Evolutionary conservation across 2,329 filamentous ascomycete genomes (phyloP), one percentile per base, ranked within the genome.

Genomic region (Aspergillus pseudotamarii): DNA sequence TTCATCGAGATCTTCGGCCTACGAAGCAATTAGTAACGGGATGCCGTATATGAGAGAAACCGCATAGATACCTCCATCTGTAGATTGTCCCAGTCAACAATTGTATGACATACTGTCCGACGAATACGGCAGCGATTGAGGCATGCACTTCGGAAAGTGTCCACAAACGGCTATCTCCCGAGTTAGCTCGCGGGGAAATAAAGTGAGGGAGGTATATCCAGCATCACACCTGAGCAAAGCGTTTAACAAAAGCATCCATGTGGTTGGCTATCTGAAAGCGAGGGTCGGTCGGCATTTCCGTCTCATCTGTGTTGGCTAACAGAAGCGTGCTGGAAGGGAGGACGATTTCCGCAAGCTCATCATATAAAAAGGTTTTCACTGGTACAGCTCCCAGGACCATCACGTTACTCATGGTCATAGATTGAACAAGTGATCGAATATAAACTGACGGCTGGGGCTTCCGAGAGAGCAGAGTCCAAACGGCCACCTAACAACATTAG

Each of bases 81-180:
- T 2, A 98, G 82, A 58, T 86, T 85, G 71, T 97, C 93, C 89
- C 93, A 96, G 64, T 94, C 91, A 3, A 88, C 81, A 41, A 97
- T 88, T 16, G 90, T 87, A 74, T 98, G 94, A 65, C 89, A 93
- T 10, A 99, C 84, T n/a, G 90, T 93, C 41, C 95, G 88, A n/a
- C 95, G 88, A 48, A 96, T 88, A 2, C 95, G 90, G 73, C 93
- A 96, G 58, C 93, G 85, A 73, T 98, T 99, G 74, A 98, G 92
- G 71, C 93, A 96, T 21, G 95, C 84, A 9, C 91, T 90, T 55
- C 93, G 88, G 71, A 95, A 89, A 19, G 96, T 85, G 68, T 97
- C 94, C 21, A 97, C 81, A 72, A 93, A 97, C 0, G 90, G 88
- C 76, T 92, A 82, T 6, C 84, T 19, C 28, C 38, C 50, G 9